phyloP scores from a whole-genome alignment of 2,329 filamentous ascomycete genomes.

The Hypoxylon rubiginosum region DNA sequence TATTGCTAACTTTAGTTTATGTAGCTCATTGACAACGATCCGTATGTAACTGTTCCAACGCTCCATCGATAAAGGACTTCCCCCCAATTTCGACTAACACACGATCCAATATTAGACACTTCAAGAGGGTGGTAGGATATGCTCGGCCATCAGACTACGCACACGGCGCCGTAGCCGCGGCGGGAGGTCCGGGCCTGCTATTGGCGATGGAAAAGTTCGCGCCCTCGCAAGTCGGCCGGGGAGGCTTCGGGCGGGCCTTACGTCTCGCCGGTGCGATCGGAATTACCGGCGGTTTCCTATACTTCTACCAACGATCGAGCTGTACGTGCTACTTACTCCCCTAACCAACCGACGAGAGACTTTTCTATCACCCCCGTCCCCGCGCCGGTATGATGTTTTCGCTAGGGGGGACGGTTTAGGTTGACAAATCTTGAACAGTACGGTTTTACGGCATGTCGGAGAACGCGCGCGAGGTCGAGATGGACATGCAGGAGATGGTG shows the following conservation, averaged over 20 bases:
- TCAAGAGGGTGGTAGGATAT: constrained; percentile 90
- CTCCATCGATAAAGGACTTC: no score
- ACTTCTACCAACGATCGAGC: constrained; percentile 86
- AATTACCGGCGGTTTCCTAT: constrained; percentile 81
- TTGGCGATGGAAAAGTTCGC: constrained; percentile 85
- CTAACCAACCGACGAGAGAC: neutral
- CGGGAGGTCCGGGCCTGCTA: constrained; percentile 80
- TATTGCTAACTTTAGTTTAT: constrained; percentile 51
- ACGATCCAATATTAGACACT: constrained; percentile 71
- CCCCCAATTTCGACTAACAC: constrained; percentile 18
- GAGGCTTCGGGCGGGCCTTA: constrained; percentile 86
- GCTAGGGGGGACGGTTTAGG: neutral
- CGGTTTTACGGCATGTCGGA: constrained; percentile 97
- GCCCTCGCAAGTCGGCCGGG: constrained; percentile 86
- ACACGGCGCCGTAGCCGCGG: constrained; percentile 75
- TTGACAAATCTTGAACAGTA: constrained; percentile 64
- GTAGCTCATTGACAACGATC: constrained; percentile 98
- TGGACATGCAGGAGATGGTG: constrained; percentile 99
- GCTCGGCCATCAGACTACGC: constrained; percentile 87
- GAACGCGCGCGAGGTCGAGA: constrained; percentile 89
- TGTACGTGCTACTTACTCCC: constrained; percentile 74
- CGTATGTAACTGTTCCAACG: constrained; percentile 71
- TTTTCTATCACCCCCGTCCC: constrained; percentile 26
- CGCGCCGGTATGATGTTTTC: no score
- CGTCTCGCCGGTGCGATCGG: constrained; percentile 82